Evolutionary conservation across 306 rosid genomes (phyloP).

Genomic region (Pterocarpus santalinus): DNA sequence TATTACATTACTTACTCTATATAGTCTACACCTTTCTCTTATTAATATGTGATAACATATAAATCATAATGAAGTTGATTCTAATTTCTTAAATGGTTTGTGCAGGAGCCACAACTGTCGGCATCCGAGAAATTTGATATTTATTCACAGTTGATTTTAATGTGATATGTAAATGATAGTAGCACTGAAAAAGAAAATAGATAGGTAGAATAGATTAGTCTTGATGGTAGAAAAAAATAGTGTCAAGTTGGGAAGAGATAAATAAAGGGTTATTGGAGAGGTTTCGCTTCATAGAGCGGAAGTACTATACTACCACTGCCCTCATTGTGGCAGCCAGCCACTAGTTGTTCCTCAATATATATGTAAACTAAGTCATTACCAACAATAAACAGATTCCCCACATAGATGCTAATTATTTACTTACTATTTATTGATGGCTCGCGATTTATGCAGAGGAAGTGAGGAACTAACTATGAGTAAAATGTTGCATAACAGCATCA

Average conservation of each 20-base stretch:
- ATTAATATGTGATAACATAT: not conserved
- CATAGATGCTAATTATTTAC: too few species aligned
- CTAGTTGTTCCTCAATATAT: too few species aligned
- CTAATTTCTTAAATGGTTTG: constrained; percentile 13
- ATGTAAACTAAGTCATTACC: too few species aligned
- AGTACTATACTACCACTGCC: not conserved
- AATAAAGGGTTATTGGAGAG: constrained; percentile 24
- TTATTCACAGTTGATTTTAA: constrained; percentile 46
- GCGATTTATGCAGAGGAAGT: too few species aligned
- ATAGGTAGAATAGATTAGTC: not conserved
- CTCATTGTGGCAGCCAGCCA: too few species aligned
- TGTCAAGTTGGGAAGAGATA: constrained; percentile 4
- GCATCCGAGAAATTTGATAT: constrained; percentile 60
- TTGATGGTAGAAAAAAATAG: constrained; percentile 17
- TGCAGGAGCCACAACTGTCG: constrained; percentile 72
- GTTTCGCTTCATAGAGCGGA: constrained; percentile 22
- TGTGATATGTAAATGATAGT: constrained; percentile 30
- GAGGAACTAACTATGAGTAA: too few species aligned
- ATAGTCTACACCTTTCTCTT: not conserved
- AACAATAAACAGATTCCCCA: not conserved
- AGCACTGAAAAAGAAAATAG: not conserved
- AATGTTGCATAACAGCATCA: too few species aligned
- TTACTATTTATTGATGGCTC: too few species aligned
- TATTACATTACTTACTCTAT: constrained; percentile 17
- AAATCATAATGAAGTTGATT: constrained; percentile 29